phyloP scores from a whole-genome alignment of 2,329 filamentous ascomycete genomes.

The Fusarium sp. region DNA sequence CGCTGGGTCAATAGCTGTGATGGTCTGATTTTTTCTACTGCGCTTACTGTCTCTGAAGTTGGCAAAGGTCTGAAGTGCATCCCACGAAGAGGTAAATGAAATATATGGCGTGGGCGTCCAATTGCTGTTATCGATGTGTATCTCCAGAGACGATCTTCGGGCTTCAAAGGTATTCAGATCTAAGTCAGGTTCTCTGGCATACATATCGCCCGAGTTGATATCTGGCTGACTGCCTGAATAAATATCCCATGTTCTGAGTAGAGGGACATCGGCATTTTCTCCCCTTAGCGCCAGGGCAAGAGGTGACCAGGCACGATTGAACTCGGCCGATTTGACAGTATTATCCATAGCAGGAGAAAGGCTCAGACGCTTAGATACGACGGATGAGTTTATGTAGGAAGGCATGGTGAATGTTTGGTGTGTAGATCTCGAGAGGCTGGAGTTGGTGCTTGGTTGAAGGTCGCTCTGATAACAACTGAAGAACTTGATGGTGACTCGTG shows the following conservation, averaged over 20 bases:
- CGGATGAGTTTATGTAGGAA: not conserved
- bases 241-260: constrained; percentile 14
- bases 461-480: too few relatives aligned
- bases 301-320: not conserved
- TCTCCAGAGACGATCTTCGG: not conserved
- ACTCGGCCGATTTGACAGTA: not conserved
- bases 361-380: not conserved
- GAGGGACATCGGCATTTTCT: not conserved
- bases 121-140: not conserved
- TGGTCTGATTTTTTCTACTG: not conserved
- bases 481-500: too few relatives aligned
- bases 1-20: not conserved
- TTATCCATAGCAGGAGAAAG: too few relatives aligned
- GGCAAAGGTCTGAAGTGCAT: not conserved
- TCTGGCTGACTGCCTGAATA: constrained; percentile 18
- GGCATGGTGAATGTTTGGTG: not conserved
- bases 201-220: not conserved
- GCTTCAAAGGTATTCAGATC: not conserved
- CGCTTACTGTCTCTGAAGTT: not conserved
- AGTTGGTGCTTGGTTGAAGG: too few relatives aligned
- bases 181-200: not conserved
- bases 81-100: constrained; percentile 3
- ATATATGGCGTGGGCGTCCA: constrained; percentile 12
- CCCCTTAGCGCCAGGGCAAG: not conserved
- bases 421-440: too few relatives aligned